Base-by-base conservation (phyloP, 2,329 filamentous ascomycete genomes). In the Trichoderma lentiforme region DNA sequence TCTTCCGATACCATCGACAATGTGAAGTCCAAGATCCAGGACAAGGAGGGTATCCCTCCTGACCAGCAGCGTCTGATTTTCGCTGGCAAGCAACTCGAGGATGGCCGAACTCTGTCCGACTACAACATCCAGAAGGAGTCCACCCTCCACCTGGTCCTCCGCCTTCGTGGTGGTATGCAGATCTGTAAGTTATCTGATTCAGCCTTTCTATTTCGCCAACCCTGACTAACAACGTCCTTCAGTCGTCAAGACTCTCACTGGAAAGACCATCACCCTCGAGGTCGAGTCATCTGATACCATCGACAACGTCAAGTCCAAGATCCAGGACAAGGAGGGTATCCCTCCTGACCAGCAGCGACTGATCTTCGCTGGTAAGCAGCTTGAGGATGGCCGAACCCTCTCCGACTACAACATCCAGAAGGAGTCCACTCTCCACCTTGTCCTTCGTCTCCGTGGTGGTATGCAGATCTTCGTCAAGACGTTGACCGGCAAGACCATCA, bases 341-440 rank as follows among this genome's bases (percentile, higher is more conserved):
- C 95, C 95, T 1, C 95, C 95, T 2, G 95, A 97, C 82, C 95
- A 97, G 83, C 95, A 97, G 84, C 94, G 95, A 78, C 85, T 97
- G 12, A 97, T 97, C 80, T 97, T 97, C 75, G 94, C 94, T 62
- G 94, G 94, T 73, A 97, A 97, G 89, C 94, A 97, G 83, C 84
- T 97, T 1, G 94, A 97, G 81, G 94, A 98, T 77, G 95, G 95
- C 63, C 93, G 95, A 26, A 98, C 95, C 0, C 86, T 98, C 0
- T 92, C 90, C 65, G 95, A 98, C 81, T 98, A 98, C 90, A 98
- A 98, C 86, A 98, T 98, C 61, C 95, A 98, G 83, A 95, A 95
- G 85, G 93, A 95, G 80, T 93, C 90, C 0, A 95, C 93, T 0
- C 87, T 95, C 1, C 93, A 95, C 81, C 81, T 95, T 71, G 93